These are phyloP conservation scores for Acrodontium crateriforme DNA, from an alignment of 2,329 filamentous ascomycete species.

Conservation along the genomic window DNA sequence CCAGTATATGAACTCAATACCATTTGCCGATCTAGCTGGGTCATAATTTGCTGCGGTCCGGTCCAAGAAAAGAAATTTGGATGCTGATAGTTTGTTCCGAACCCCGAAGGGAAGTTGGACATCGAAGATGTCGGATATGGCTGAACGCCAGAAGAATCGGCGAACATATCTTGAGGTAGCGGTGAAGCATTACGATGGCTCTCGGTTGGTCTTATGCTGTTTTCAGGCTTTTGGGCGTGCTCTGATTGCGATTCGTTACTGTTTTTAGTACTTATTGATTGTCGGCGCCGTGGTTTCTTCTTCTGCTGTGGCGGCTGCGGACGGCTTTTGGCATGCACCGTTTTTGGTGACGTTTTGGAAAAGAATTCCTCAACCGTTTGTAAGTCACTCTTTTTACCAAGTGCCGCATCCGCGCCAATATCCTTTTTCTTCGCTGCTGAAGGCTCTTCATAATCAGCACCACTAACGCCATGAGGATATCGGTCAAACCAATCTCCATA, in stretches of 20 bases:
- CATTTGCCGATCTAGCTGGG: constrained; percentile 61
- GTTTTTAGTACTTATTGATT: constrained; percentile 13
- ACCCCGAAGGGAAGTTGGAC: constrained; percentile 30
- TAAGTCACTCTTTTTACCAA: constrained; percentile 80
- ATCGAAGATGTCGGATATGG: constrained; percentile 18
- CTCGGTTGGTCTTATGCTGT: constrained; percentile 1
- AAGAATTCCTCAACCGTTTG: constrained; percentile 94
- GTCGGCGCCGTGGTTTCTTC: constrained; percentile 3
- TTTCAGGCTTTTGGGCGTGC: constrained; percentile 14
- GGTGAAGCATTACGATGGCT: constrained; percentile 2
- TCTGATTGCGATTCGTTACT: too few relatives aligned
- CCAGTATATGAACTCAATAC: constrained; percentile 59
- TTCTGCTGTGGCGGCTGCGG: constrained; percentile 20
- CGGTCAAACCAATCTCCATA: constrained; percentile 97
- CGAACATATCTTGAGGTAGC: too few relatives aligned
- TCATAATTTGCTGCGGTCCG: constrained; percentile 35
- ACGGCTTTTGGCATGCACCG: constrained; percentile 15
- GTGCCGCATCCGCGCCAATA: constrained; percentile 69
- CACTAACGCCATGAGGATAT: constrained; percentile 82
- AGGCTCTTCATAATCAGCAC: constrained; percentile 70
- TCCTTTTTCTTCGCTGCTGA: constrained; percentile 55
- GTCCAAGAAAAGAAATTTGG: too few relatives aligned
- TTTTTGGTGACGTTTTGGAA: constrained; percentile 55
- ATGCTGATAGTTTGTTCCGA: constrained; percentile 13
- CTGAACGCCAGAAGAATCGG: constrained; percentile 8